Base-by-base conservation (phyloP, 2,329 filamentous ascomycete species). In the Aureobasidium zeae region DNA sequence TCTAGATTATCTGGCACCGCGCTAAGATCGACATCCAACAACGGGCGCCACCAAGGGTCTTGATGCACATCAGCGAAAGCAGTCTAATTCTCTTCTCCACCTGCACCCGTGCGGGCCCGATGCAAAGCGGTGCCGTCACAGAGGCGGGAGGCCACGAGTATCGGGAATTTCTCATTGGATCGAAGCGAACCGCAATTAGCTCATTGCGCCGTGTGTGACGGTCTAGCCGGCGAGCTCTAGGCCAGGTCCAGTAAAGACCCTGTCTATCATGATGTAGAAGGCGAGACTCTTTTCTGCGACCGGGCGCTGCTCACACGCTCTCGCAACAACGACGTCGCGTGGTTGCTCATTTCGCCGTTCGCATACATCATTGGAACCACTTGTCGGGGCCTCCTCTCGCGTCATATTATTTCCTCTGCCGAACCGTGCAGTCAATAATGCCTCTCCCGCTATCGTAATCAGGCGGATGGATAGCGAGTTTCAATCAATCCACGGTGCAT, bases 11-110 rank as follows among this genome's bases (percentile, higher is more conserved):
- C 13, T 17, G 17, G 24, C 17, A 24, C 20, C 13, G 15, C 13
- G 25, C 41, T 44, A 44, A 44, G 41, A 31, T 44, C 24, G 32
- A 26, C 41, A 44, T 12, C 32, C n/a, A n/a, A 17, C 37, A 28
- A 43, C 22, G 37, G 19, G 12, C 11, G 34, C n/a, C 17, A 7
- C n/a, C 17, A 7, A 42, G 21, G 30, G n/a, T n/a, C 21, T 17
- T 28, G 15, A 34, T 12, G 22, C 30, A 26, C 4, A 12, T 21
- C 15, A 34, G 21, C 25, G 12, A 26, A 43, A 43, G 29, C 13
- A 19, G 39, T 30, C 39, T 34, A 43, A 8, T 34, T n/a, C n/a
- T n/a, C n/a, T n/a, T n/a, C n/a, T n/a, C n/a, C n/a, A n/a, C n/a
- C n/a, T n/a, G n/a, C n/a, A n/a, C 22, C 16, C 30, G 21, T 2